Evolutionary conservation across 768 basidiomycete species (phyloP), one percentile per base, ranked within the genome.

Genomic region (Lactarius evosmus): DNA sequence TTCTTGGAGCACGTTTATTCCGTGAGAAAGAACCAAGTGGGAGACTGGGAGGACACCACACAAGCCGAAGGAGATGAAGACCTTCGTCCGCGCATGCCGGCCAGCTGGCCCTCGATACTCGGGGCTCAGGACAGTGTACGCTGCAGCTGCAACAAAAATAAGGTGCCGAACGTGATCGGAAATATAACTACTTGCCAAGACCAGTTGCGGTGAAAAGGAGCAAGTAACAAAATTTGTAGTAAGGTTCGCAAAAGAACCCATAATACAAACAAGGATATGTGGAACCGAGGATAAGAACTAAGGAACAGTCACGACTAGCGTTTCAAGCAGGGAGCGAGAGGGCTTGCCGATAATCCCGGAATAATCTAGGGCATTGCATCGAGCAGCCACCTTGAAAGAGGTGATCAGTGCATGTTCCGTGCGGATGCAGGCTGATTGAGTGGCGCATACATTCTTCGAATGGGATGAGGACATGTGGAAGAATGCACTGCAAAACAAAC

Each of bases 61-160:
- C 38, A 89, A 72, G 14, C 94, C 94, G 30, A 96, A 82, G 11
- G 79, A 82, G 67, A 94, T 82, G 77, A 95, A 97, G 17, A 93
- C 83, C 38, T 77, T 73, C 16, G 92, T 94, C 29, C 95, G 85
- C 55, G 87, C 84, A 68, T 86, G 83, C 29, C 93, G 82, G 72
- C 89, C 88, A 3, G 83, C 82, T 5, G 91, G 86, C 66, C 85
- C 87, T 25, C 86, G 78, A 72, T 93, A 93, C 71, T 88, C 83
- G 6, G 92, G 91, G 56, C 86, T 82, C 25, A 95, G 79, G 36
- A 95, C 90, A 70, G 90, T 82, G 74, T 84, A 87, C n/a, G 85
- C 81, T 9, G 88, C 84, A 62, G 79, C 87, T 90, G 69, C 41
- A 36, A 2, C 27, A 33, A 52, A 5, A 27, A 29, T 40, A 27